These are phyloP conservation scores for Dictyophora rubrovolvata DNA, from an alignment of 768 basidiomycete genomes.

Conservation along the genomic window DNA sequence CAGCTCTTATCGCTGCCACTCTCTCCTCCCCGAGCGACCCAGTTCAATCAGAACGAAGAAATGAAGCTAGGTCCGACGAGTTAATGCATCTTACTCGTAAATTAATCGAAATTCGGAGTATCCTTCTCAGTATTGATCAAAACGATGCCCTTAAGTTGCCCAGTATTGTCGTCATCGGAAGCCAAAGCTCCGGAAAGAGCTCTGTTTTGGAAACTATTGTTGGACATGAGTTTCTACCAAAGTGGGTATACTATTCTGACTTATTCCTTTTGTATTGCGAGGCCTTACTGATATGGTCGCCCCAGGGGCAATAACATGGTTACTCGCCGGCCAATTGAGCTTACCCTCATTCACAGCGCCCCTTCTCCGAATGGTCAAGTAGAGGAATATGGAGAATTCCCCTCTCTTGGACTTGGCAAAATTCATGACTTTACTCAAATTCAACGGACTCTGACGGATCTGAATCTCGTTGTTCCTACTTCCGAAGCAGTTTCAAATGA, in stretches of 20 bases:
- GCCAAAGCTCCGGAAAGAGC: constrained; percentile 97
- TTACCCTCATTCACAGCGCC: constrained; percentile 92
- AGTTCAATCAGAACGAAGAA: constrained; percentile 26
- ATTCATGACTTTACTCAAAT: constrained; percentile 87
- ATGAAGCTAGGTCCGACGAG: constrained; percentile 58
- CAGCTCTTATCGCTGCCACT: constrained; percentile 67
- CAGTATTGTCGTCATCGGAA: constrained; percentile 96
- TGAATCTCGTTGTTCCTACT: constrained; percentile 89
- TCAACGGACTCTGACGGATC: constrained; percentile 85
- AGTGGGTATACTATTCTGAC: constrained; percentile 46
- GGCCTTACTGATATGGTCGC: background rate
- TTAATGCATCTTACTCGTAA: constrained; percentile 91
- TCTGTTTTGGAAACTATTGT: constrained; percentile 96
- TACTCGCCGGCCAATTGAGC: constrained; percentile 93
- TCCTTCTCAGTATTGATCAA: constrained; percentile 94
- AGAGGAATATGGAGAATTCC: constrained; percentile 90
- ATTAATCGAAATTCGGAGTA: constrained; percentile 89
- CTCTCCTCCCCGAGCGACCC: constrained; percentile 68
- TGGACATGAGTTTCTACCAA: constrained; percentile 95
- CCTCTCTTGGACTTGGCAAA: constrained; percentile 77
- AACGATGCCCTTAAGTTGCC: constrained; percentile 90
- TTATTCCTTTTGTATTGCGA: background rate
- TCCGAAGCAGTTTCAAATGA: constrained; percentile 86
- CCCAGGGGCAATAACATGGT: constrained; percentile 97
- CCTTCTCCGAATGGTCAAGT: constrained; percentile 31